Evolutionary conservation across 768 basidiomycete species (phyloP).

Genomic region (Calocera viscosa): DNA sequence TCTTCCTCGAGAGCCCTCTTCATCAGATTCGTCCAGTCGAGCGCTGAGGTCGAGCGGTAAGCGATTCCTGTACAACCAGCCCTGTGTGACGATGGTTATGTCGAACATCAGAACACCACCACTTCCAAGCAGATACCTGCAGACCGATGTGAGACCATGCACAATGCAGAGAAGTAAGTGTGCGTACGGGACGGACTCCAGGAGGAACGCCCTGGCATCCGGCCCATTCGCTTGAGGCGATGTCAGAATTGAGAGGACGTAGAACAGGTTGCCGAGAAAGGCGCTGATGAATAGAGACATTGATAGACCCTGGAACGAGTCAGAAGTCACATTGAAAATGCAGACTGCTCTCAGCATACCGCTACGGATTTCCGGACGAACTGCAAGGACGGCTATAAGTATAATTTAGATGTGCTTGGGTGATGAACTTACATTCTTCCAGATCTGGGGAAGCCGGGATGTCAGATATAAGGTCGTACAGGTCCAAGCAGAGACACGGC

Average conservation of each 20-base stretch:
- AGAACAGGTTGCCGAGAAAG: constrained; percentile 86
- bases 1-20: neutral
- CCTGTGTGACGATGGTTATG: constrained; percentile 78
- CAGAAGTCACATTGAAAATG: neutral
- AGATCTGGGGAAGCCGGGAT: constrained; percentile 89
- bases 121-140: constrained; percentile 70
- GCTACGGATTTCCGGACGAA: constrained; percentile 83
- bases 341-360: constrained; percentile 27
- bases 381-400: constrained; percentile 29
- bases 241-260: constrained; percentile 78
- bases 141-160: constrained; percentile 23
- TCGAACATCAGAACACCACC: constrained; percentile 91
- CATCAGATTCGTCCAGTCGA: neutral
- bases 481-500: constrained; percentile 86
- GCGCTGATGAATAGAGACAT: constrained; percentile 89
- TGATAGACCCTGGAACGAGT: constrained; percentile 58
- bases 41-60: neutral
- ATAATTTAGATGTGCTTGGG: neutral
- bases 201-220: constrained; percentile 51
- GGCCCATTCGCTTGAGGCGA: constrained; percentile 56
- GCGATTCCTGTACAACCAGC: constrained; percentile 46
- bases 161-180: neutral
- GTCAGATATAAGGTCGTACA: constrained; percentile 91
- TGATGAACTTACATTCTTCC: constrained; percentile 77
- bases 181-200: constrained; percentile 75